Evolutionary conservation across 2,329 filamentous ascomycete genomes (phyloP).

Genomic region (Penicillium sp.): DNA sequence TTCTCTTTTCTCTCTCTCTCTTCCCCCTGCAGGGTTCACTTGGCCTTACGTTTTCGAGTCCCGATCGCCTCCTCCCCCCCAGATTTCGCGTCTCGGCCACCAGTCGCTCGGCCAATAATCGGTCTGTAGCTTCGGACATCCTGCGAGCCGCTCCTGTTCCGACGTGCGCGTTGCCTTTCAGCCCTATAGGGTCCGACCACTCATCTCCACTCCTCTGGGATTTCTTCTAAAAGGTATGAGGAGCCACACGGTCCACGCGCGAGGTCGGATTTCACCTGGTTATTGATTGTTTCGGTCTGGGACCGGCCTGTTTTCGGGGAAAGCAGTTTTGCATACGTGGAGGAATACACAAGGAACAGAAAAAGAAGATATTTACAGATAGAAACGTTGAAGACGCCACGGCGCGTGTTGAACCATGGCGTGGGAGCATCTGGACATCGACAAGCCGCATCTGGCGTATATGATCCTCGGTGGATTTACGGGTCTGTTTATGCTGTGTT

Average conservation of each 20-base stretch:
- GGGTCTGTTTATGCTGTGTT: constrained; percentile 95
- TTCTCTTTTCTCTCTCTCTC: constrained; percentile 6
- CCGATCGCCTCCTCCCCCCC: neutral
- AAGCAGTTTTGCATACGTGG: neutral
- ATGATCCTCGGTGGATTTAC: constrained; percentile 98
- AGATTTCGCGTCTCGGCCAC: neutral
- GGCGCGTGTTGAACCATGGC: constrained; percentile 37
- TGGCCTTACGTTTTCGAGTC: constrained; percentile 1
- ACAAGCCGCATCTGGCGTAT: constrained; percentile 94
- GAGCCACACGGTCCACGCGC: constrained; percentile 17
- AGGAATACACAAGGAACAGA: neutral
- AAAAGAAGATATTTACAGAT: neutral
- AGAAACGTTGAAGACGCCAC: neutral
- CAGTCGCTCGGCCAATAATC: neutral
- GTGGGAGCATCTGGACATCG: constrained; percentile 58
- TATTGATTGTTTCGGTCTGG: constrained; percentile 14
- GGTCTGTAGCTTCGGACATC: neutral
- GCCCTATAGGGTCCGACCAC: constrained; percentile 16
- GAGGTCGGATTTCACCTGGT: constrained; percentile 24
- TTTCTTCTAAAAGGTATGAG: constrained; percentile 24
- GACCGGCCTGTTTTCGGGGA: constrained; percentile 1
- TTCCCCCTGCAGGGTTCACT: neutral
- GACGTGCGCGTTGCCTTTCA: constrained; percentile 4
- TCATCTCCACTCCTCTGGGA: constrained; percentile 7
- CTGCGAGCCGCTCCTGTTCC: neutral